Percentiles rank a stretch among this genome's conserved stretches.
These are phyloP conservation scores for Amphibolis antarctica DNA, from an alignment of 106 monocot genomes.

Conservation along the genomic window DNA sequence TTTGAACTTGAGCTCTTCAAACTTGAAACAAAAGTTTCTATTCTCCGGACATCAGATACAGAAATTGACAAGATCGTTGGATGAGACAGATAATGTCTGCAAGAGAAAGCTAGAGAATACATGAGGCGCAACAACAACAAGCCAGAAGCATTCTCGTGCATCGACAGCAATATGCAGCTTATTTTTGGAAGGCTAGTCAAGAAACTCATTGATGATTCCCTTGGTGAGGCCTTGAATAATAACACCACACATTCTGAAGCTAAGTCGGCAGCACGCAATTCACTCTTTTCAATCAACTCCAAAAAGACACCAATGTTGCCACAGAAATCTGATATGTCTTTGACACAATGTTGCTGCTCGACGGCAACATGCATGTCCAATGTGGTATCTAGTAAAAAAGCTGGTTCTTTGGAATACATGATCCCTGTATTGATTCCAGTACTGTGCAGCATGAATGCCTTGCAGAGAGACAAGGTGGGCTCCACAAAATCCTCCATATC, in stretches of 20 bases:
- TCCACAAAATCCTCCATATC: conserved; percentile 93
- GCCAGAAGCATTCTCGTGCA: conserved; percentile 15
- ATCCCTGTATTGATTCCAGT: conserved; percentile 48
- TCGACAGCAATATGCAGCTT: conserved; percentile 30
- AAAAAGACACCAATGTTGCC: conserved; percentile 58
- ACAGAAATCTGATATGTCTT: conserved; percentile 75
- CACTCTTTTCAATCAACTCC: conserved; percentile 43
- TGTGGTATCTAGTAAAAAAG: conserved; percentile 34
- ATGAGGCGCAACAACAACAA: conserved; percentile 47
- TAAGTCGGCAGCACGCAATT: conserved; percentile 45
- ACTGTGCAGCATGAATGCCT: conserved; percentile 61
- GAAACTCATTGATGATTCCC: conserved; percentile 75
- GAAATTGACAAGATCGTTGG: conserved; percentile 82
- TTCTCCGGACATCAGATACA: conserved; percentile 34
- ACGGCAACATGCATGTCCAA: conserved; percentile 36
- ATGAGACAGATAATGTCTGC: conserved; percentile 60
- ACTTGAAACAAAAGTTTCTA: conserved; percentile 41
- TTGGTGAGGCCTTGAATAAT: conserved; percentile 61
- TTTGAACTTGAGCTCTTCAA: conserved; percentile 39
- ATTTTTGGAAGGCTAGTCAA: conserved; percentile 71
- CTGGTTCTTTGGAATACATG: conserved; percentile 49
- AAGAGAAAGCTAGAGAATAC: conserved; percentile 62
- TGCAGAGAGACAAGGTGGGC: conserved; percentile 81
- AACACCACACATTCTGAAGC: conserved; percentile 83
- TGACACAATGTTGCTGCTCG: conserved; percentile 42